Conservation (phyloP, 257 asterid genomes). For the Eucommia ulmoides region DNA sequence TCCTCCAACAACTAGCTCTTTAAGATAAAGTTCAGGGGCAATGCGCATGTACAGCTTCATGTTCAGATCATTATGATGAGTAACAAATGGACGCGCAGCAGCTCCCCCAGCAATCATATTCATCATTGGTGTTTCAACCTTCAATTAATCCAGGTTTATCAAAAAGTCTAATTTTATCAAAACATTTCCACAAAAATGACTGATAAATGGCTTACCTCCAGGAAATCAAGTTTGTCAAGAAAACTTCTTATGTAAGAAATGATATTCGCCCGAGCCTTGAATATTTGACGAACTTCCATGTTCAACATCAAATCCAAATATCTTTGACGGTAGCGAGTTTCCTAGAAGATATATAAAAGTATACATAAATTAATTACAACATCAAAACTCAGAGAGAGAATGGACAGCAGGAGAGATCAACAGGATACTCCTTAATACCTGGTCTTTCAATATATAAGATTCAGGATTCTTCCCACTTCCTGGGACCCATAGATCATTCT, state of each 20-base stretch:
- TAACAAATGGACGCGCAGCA: constrained; percentile 83
- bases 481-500: constrained; percentile 57
- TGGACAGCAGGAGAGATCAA: background rate
- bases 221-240: constrained; percentile 54
- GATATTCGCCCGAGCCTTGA: constrained; percentile 59
- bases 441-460: constrained; percentile 61
- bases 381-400: background rate
- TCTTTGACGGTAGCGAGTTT: constrained; percentile 85
- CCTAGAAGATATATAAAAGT: constrained; percentile 35
- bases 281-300: constrained; percentile 62
- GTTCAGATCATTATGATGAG: constrained; percentile 78
- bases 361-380: constrained; percentile 2
- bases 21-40: constrained; percentile 82
- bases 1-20: constrained; percentile 86
- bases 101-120: constrained; percentile 90
- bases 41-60: constrained; percentile 80
- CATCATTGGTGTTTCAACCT: constrained; percentile 97
- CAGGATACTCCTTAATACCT: constrained; percentile 23
- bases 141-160: constrained; percentile 1
- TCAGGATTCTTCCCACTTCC: constrained; percentile 69
- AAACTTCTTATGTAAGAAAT: constrained; percentile 51
- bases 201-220: too few relatives aligned
- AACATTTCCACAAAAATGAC: too few relatives aligned
- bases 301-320: constrained; percentile 81
- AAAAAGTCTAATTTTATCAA: too few relatives aligned